Evolutionary conservation across 192 early-diverging fungal genomes (phyloP).

Genomic region (Chytriomyces sp.): DNA sequence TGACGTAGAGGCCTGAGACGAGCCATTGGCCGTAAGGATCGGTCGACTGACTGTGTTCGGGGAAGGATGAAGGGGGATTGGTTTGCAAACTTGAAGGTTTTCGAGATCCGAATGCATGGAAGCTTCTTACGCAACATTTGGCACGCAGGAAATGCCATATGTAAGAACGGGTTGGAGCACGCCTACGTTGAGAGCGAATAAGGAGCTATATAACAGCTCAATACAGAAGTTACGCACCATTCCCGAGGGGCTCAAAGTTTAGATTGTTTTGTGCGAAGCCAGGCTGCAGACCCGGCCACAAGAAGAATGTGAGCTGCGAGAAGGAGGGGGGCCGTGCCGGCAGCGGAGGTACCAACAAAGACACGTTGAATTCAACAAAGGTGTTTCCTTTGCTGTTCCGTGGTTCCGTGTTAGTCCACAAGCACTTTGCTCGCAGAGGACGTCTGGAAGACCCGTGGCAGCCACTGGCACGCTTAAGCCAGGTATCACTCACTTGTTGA

Average conservation of each 20-base stretch:
- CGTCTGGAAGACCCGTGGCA: no score
- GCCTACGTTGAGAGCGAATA: neutral
- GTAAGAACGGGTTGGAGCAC: slow-evolving; percentile 28
- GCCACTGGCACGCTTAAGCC: no score
- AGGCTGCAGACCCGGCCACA: slow-evolving; percentile 29
- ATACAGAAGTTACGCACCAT: neutral
- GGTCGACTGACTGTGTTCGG: neutral
- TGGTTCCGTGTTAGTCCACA: no score
- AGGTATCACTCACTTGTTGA: neutral
- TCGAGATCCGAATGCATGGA: no score
- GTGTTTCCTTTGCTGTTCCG: slow-evolving; percentile 9
- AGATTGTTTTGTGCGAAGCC: slow-evolving; percentile 6
- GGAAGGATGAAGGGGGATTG: no score
- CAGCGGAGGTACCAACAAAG: slow-evolving; percentile 12
- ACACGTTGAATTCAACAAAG: slow-evolving; percentile 1
- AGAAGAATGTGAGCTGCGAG: slow-evolving; percentile 4
- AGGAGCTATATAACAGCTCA: neutral
- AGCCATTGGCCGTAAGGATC: slow-evolving; percentile 17
- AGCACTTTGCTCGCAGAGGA: no score
- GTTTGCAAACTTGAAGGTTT: no score
- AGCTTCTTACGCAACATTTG: neutral
- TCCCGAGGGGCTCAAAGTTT: slow-evolving; percentile 22
- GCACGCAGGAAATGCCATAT: slow-evolving; percentile 15
- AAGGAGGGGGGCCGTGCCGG: neutral
- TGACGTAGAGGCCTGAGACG: slow-evolving; percentile 6